Conservation (phyloP, 768 basidiomycete species). For the Chalciporus chontae region DNA sequence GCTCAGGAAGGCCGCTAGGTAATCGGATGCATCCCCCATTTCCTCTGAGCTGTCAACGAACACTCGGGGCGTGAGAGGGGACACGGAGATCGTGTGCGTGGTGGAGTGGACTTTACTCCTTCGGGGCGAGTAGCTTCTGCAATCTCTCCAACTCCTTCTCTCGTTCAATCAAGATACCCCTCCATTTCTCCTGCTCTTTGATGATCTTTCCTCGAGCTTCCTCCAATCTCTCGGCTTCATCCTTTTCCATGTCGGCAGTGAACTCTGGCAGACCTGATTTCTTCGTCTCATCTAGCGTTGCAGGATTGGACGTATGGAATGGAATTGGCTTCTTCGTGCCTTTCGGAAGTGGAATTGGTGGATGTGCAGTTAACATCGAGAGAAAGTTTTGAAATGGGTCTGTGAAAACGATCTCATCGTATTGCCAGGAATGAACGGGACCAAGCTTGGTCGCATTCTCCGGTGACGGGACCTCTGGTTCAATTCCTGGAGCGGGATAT, state of each 20-base stretch:
- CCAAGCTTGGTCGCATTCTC: conserved; percentile 64
- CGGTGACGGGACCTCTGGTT: conserved; percentile 64
- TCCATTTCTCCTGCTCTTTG: conserved; percentile 75
- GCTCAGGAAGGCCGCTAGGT: no score
- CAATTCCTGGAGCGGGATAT: conserved; percentile 33
- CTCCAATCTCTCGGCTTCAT: conserved; percentile 78
- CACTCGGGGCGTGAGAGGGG: neutral
- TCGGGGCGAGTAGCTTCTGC: conserved; percentile 44
- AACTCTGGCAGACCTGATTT: conserved; percentile 78
- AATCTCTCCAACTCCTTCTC: conserved; percentile 78
- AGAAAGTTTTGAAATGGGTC: conserved; percentile 90
- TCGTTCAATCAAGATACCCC: conserved; percentile 62
- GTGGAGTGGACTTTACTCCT: conserved; percentile 7
- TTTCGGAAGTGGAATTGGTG: conserved; percentile 79
- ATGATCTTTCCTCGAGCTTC: conserved; percentile 67
- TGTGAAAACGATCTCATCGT: conserved; percentile 95
- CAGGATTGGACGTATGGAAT: conserved; percentile 61
- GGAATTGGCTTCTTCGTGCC: conserved; percentile 57
- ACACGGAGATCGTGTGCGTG: neutral
- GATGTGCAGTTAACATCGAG: conserved; percentile 71
- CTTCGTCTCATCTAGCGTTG: conserved; percentile 62
- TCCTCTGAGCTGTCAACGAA: neutral
- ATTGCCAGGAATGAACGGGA: conserved; percentile 96
- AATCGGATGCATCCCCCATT: neutral
- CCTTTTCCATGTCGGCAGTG: conserved; percentile 77